These are phyloP conservation scores for Camellia granthamiana DNA, from an alignment of 148 eudicot genomes.

Conservation along the genomic window DNA sequence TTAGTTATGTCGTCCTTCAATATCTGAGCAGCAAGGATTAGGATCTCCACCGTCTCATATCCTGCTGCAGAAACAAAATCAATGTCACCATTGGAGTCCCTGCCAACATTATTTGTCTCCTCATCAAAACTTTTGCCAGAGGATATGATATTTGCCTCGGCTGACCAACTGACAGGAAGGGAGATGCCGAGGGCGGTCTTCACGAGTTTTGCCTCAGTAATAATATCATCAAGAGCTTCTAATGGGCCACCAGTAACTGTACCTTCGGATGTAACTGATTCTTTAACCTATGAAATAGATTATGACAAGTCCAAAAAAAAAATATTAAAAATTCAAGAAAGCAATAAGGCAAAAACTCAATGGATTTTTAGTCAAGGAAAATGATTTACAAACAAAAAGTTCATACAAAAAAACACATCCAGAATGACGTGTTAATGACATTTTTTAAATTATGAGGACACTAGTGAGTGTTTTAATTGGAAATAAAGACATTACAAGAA, in stretches of 20 bases:
- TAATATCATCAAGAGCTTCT: constrained; percentile 47
- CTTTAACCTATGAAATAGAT: constrained; percentile 45
- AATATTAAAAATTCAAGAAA: neutral
- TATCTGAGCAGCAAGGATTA: constrained; percentile 65
- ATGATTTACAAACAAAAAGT: no score
- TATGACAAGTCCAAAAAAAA: neutral
- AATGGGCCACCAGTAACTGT: constrained; percentile 18
- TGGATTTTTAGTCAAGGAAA: neutral
- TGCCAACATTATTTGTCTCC: constrained; percentile 18
- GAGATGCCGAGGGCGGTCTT: constrained; percentile 87
- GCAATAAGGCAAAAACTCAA: neutral
- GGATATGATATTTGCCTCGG: constrained; percentile 37
- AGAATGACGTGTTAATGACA: no score
- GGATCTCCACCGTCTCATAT: constrained; percentile 80
- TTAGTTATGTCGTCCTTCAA: constrained; percentile 30
- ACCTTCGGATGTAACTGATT: constrained; percentile 30
- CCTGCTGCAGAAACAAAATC: constrained; percentile 89
- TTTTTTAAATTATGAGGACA: no score
- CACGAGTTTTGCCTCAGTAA: constrained; percentile 66
- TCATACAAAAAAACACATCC: no score
- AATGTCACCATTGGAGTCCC: constrained; percentile 29
- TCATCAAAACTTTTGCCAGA: constrained; percentile 19
- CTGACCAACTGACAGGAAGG: constrained; percentile 92
- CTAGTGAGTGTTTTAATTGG: no score
- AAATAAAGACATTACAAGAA: no score